A percentile compares a stretch with the other conserved stretches of the same genome.
These are phyloP conservation scores for Ustilago shanxiensis DNA, from an alignment of 1,284 basidiomycete species.

Conservation along the genomic window DNA sequence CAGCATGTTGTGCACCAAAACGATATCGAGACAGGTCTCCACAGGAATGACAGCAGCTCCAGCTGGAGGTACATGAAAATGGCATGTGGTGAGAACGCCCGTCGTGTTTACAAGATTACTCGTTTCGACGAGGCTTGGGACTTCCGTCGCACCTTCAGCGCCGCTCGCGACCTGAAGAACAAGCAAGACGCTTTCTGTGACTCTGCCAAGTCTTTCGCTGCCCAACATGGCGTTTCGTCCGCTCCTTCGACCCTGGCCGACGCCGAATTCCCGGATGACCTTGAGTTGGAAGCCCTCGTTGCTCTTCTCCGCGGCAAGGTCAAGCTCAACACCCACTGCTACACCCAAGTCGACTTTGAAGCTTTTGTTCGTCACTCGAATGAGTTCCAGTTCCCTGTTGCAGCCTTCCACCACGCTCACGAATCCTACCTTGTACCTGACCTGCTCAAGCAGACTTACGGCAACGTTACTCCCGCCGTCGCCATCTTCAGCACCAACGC, in stretches of 20 bases:
- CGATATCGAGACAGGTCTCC: conserved; percentile 45
- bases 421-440: conserved; percentile 87
- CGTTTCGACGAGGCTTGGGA: conserved; percentile 76
- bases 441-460: conserved; percentile 79
- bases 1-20: neutral
- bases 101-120: conserved; percentile 72
- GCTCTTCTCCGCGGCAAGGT: conserved; percentile 85
- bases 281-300: conserved; percentile 86
- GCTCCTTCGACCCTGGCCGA: conserved; percentile 77
- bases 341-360: conserved; percentile 79
- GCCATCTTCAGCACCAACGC: conserved; percentile 81
- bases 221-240: conserved; percentile 66
- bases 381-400: conserved; percentile 80
- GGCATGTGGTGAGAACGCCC: conserved; percentile 73
- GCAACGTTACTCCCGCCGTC: conserved; percentile 75
- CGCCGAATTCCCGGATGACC: conserved; percentile 78
- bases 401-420: conserved; percentile 83
- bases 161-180: conserved; percentile 80
- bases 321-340: conserved; percentile 72
- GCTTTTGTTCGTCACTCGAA: conserved; percentile 76
- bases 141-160: conserved; percentile 77
- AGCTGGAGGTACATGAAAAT: conserved; percentile 65
- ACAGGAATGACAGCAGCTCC: conserved; percentile 51
- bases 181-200: conserved; percentile 80
- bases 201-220: conserved; percentile 24